Evolutionary conservation across 1,284 basidiomycete species (phyloP).

Genomic region (Puccinia novopanici): DNA sequence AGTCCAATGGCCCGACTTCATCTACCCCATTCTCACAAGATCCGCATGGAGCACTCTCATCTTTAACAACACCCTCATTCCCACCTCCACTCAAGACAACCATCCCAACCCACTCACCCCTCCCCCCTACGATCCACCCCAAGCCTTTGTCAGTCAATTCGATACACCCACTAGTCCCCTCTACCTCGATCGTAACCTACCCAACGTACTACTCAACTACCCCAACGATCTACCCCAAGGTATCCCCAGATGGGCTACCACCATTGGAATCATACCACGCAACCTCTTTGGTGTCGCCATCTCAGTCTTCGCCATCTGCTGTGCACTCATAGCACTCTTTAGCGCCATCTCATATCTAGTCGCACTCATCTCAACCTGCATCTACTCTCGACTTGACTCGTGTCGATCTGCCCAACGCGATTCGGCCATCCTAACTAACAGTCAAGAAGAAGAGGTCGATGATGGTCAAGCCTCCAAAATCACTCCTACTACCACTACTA

Average conservation of each 20-base stretch:
- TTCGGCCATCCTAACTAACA: no score
- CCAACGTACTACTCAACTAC: constrained; percentile 40
- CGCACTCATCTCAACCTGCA: constrained; percentile 5
- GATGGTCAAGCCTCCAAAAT: no score
- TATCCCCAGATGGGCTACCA: constrained; percentile 29
- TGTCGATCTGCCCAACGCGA: neutral
- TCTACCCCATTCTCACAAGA: constrained; percentile 44
- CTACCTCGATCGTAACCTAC: constrained; percentile 39
- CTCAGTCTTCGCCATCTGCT: constrained; percentile 19
- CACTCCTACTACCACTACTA: no score
- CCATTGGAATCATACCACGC: constrained; percentile 4
- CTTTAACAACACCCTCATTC: constrained; percentile 29
- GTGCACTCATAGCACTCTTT: neutral
- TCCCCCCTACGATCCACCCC: constrained; percentile 30
- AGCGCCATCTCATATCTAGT: constrained; percentile 9
- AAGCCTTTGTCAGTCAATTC: constrained; percentile 20
- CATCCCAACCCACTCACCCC: constrained; percentile 11
- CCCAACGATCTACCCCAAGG: constrained; percentile 15
- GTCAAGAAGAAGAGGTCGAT: no score
- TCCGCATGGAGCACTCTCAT: constrained; percentile 32
- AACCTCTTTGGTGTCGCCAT: constrained; percentile 21
- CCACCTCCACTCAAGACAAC: neutral
- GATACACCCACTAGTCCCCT: constrained; percentile 14
- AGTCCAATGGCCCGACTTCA: constrained; percentile 48
- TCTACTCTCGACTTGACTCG: neutral